These are phyloP conservation scores for Coemansia guatemalensis DNA, from an alignment of 192 early-diverging fungal species.

Conservation along the genomic window DNA sequence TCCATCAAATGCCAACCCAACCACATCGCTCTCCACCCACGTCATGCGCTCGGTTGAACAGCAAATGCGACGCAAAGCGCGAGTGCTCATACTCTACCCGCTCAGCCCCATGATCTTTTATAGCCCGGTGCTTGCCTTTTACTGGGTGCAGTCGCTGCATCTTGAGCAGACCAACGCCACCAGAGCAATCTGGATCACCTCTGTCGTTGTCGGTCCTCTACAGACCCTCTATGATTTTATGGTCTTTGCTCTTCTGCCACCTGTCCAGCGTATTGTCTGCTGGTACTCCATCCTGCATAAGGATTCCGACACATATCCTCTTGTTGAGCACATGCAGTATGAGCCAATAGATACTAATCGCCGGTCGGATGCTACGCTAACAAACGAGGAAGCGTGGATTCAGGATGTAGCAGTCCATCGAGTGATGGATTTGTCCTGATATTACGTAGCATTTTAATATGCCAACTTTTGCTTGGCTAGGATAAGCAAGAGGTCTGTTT, in stretches of 20 bases:
- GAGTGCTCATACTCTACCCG: constrained; percentile 39
- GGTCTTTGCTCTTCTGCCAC: constrained; percentile 40
- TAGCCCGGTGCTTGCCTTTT: constrained; percentile 28
- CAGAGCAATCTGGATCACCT: constrained; percentile 24
- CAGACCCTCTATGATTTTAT: constrained; percentile 32
- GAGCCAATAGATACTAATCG: constrained; percentile 25
- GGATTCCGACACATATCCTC: constrained; percentile 21
- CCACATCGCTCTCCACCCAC: constrained; percentile 27
- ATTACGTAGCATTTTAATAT: too few species aligned
- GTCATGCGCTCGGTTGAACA: constrained; percentile 46
- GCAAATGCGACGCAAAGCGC: constrained; percentile 46
- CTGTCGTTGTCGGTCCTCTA: constrained; percentile 27
- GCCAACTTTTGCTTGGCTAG: too few species aligned
- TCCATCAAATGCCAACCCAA: constrained; percentile 19
- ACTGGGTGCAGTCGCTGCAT: constrained; percentile 44
- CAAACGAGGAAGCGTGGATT: constrained; percentile 28
- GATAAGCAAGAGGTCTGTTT: too few species aligned
- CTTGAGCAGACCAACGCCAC: constrained; percentile 23
- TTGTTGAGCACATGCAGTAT: constrained; percentile 21
- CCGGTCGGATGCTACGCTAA: constrained; percentile 8
- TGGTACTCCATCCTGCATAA: constrained; percentile 47
- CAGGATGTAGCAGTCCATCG: constrained; percentile 23
- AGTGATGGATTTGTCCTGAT: too few species aligned
- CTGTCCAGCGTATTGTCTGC: constrained; percentile 39
- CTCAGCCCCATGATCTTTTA: constrained; percentile 47